Conservation (phyloP, 2,329 filamentous ascomycete genomes). For the Taxawa tesnikishii region DNA sequence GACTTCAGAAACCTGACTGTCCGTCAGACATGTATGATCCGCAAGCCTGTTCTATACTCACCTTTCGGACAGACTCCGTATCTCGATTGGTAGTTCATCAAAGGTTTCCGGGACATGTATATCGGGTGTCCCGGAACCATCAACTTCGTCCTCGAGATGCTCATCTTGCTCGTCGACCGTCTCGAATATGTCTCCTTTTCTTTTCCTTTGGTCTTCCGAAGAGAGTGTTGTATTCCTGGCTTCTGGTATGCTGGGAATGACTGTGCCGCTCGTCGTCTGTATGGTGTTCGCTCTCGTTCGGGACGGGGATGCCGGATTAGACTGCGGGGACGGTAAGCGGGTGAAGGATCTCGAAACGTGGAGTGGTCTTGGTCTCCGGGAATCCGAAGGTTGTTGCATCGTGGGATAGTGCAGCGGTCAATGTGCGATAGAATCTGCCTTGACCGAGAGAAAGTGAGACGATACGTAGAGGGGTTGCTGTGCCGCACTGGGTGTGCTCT, state of each 20-base stretch:
- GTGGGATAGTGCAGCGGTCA: too few species aligned
- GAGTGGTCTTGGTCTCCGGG: constrained; percentile 2
- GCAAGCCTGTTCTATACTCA: constrained; percentile 24
- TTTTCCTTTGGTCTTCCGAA: constrained; percentile 19
- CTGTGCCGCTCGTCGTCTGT: too few species aligned
- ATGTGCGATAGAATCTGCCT: too few species aligned
- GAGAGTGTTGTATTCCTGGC: constrained; percentile 25
- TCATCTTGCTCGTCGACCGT: constrained; percentile 16
- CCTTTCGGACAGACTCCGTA: constrained; percentile 82
- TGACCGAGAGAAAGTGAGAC: too few species aligned
- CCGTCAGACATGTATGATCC: neutral
- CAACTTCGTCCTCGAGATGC: constrained; percentile 13
- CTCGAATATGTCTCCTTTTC: constrained; percentile 24
- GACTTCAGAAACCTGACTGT: constrained; percentile 72
- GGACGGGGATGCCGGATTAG: constrained; percentile 13
- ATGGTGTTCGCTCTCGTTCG: constrained; percentile 35
- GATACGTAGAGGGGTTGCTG: too few species aligned
- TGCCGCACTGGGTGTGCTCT: too few species aligned
- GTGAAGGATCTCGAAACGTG: constrained; percentile 29
- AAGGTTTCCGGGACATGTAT: constrained; percentile 50
- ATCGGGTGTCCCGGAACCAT: constrained; percentile 7
- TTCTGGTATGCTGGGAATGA: constrained; percentile 30
- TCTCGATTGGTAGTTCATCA: constrained; percentile 86
- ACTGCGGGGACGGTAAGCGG: constrained; percentile 30
- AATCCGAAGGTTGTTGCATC: too few species aligned